phyloP scores from a whole-genome alignment of 257 asterid species.

The Plantago major region DNA sequence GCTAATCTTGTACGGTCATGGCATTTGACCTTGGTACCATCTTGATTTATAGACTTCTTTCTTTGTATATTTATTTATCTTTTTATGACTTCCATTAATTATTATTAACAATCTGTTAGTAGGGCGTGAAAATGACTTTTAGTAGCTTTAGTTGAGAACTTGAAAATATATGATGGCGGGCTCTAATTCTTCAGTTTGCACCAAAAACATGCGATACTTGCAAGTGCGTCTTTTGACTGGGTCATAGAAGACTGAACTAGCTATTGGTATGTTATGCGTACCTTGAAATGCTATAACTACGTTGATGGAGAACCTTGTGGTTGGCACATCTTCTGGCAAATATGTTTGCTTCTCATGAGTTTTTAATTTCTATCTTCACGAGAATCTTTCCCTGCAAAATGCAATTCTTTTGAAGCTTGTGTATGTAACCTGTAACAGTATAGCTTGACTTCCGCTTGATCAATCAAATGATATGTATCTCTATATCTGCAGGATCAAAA shows the following conservation, averaged over 20 bases:
- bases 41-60: constrained; percentile 7
- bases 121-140: neutral
- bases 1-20: constrained; percentile 32
- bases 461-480: too few species aligned
- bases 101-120: too few species aligned
- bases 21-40: constrained; percentile 22
- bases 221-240: neutral
- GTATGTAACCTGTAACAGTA: too few species aligned
- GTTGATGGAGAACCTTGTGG: neutral
- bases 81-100: neutral
- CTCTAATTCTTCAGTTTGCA: neutral
- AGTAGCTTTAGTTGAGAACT: neutral
- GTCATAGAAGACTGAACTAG: neutral
- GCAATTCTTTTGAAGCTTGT: too few species aligned
- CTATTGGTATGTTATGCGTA: neutral
- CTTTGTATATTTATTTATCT: neutral
- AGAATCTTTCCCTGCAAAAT: too few species aligned
- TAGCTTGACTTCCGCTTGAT: too few species aligned
- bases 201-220: neutral
- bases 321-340: neutral
- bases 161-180: neutral
- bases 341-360: neutral
- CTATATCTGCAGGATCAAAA: too few species aligned
- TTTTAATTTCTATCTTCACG: neutral
- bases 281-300: neutral